phyloP scores from a whole-genome alignment of 768 basidiomycete genomes.

The Mycena kentingensis region DNA sequence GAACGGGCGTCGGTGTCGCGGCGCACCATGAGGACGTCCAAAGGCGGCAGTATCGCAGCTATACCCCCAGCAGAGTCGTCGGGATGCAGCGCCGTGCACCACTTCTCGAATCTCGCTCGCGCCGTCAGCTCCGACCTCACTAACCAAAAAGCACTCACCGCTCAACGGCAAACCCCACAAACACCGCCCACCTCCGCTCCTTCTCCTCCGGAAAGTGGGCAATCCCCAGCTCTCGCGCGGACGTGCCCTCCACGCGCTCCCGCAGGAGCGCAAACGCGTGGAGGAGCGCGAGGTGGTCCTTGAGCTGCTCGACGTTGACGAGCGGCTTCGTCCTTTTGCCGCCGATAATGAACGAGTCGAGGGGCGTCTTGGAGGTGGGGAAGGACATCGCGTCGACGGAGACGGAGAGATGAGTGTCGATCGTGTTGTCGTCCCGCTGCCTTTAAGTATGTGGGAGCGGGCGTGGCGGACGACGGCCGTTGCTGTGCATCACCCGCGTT shows the following conservation, averaged over 20 bases:
- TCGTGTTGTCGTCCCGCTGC: too few species aligned
- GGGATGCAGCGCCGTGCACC: constrained; percentile 20
- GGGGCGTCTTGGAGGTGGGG: too few species aligned
- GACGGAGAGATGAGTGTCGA: too few species aligned
- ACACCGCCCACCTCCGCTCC: constrained; percentile 24
- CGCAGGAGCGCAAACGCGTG: constrained; percentile 23
- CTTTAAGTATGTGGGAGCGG: too few species aligned
- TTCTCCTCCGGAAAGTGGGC: constrained; percentile 7
- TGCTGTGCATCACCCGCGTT: too few species aligned
- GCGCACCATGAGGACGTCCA: constrained; percentile 18
- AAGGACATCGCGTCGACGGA: too few species aligned
- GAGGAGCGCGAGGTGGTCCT: constrained; percentile 26
- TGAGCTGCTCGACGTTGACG: constrained; percentile 29
- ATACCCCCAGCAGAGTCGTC: constrained; percentile 14
- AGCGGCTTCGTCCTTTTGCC: constrained; percentile 27
- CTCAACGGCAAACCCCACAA: constrained; percentile 27
- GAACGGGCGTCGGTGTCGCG: background rate
- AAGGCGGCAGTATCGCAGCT: constrained; percentile 10
- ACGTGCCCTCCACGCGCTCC: constrained; percentile 14
- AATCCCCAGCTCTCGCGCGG: background rate
- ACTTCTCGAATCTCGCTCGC: constrained; percentile 22
- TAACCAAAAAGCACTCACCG: constrained; percentile 8
- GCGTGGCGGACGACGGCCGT: too few species aligned
- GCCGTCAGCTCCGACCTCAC: background rate
- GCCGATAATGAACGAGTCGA: too few species aligned